Base-by-base conservation (phyloP, 2,329 filamentous ascomycete genomes). In the Aspergillus novoparasiticus region DNA sequence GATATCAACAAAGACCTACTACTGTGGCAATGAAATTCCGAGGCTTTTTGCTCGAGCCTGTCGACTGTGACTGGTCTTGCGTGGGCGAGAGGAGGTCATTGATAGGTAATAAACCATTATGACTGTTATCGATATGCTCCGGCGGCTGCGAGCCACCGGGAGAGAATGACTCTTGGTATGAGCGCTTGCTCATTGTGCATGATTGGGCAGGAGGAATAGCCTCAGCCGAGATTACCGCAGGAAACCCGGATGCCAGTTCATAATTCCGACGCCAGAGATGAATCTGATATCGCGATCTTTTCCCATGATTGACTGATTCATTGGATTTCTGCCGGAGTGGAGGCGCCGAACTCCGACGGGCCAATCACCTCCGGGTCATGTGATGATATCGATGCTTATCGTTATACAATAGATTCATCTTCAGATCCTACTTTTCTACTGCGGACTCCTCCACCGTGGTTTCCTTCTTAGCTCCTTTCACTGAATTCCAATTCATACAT, bases 11-110 rank as follows among this genome's bases (percentile, higher is more conserved):
- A 14, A 39, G 28, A 70, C 74, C 51, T 68, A 78, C 75, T 64
- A 79, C 76, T 4, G 76, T 76, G 45, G 76, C 76, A 63, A 79
- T 79, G 60, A 78, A 79, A 63, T 77, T 78, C 59, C 76, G 71
- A 14, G 76, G 75, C 65, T 73, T 78, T 65, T 77, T 78, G 28
- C 64, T 62, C 9, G 69, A 65, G 4, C 28, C 48, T 6, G 65
- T 68, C 34, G 69, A 64, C 6, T 71, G 67, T 46, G 73, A 69
- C 16, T 71, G 71, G 23, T 77, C 73, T 16, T 75, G 74, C n/a
- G 64, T 69, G 14, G 75, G 73, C 14, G 76, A 77, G 34, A 79
- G 70, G 45, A 77, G 67, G 58, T 79, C 76, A 30, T 74, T 73
- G 58, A 77, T 74, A 53, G 72, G 69, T 61, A 75, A 58, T 48